phyloP scores from a whole-genome alignment of 495 filamentous ascomycete genomes.

The Cladorrhinum samala region DNA sequence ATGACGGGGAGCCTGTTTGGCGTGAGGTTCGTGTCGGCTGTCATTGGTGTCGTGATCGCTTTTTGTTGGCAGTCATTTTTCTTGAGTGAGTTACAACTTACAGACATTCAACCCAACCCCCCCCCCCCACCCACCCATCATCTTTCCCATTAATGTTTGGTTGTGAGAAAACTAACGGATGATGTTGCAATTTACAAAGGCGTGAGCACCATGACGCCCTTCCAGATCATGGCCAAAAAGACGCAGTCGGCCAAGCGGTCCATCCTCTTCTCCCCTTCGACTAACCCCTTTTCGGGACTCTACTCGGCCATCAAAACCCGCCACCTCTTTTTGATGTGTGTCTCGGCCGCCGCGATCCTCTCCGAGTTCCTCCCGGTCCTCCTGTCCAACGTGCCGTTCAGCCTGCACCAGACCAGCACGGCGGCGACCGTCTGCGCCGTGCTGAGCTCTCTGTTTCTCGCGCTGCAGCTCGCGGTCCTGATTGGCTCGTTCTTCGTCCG shows the following conservation, averaged over 20 bases:
- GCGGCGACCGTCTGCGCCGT: slow-evolving; percentile 24
- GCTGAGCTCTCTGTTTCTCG: slow-evolving; percentile 17
- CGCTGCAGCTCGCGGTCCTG: slow-evolving; percentile 20
- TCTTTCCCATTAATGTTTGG: not conserved
- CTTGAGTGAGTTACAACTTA: slow-evolving; percentile 16
- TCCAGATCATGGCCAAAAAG: slow-evolving; percentile 17
- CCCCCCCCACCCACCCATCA: too few species aligned
- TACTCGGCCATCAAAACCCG: slow-evolving; percentile 20
- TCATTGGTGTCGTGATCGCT: slow-evolving; percentile 27
- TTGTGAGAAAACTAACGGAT: slow-evolving; percentile 6
- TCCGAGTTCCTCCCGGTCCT: slow-evolving; percentile 31
- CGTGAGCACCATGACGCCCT: slow-evolving; percentile 28
- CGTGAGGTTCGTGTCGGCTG: slow-evolving; percentile 29
- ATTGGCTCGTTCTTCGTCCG: slow-evolving; percentile 20
- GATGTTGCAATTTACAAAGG: slow-evolving; percentile 12
- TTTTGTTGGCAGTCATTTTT: slow-evolving; percentile 32
- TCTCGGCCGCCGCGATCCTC: slow-evolving; percentile 21
- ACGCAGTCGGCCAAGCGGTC: slow-evolving; percentile 19
- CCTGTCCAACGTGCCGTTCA: slow-evolving; percentile 31
- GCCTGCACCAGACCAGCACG: slow-evolving; percentile 21
- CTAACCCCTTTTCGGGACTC: slow-evolving; percentile 31
- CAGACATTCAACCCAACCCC: too few species aligned
- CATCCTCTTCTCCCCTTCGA: slow-evolving; percentile 23
- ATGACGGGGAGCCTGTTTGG: slow-evolving; percentile 31
- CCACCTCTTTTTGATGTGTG: slow-evolving; percentile 18